phyloP scores from a whole-genome alignment of 2,329 filamentous ascomycete genomes.

The Colletotrichum scovillei region DNA sequence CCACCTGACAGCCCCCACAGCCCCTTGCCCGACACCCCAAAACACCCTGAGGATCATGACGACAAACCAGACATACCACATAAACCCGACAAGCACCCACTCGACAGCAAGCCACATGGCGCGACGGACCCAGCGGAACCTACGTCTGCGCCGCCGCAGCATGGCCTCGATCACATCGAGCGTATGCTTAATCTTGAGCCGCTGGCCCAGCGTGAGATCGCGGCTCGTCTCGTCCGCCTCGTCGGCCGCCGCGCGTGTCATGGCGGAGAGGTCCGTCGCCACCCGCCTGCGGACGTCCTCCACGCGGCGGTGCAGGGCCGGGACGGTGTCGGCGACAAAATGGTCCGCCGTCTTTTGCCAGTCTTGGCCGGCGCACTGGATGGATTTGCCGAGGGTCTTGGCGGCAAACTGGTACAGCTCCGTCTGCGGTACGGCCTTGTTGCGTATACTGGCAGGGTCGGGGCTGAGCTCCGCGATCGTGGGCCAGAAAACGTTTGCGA shows the following conservation, averaged over 20 bases:
- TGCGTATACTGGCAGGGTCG: constrained; percentile 45
- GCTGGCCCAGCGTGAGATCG: constrained; percentile 80
- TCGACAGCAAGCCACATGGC: constrained; percentile 86
- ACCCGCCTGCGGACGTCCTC: constrained; percentile 59
- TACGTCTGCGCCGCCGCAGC: constrained; percentile 73
- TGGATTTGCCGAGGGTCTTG: constrained; percentile 60
- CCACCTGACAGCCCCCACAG: constrained; percentile 76
- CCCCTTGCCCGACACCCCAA: constrained; percentile 70
- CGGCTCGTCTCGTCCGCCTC: constrained; percentile 83
- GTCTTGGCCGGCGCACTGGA: constrained; percentile 59
- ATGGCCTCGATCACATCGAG: constrained; percentile 83
- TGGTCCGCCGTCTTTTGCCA: constrained; percentile 70
- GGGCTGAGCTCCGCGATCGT: constrained; percentile 57
- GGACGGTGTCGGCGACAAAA: constrained; percentile 68
- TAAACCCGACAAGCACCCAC: constrained; percentile 86
- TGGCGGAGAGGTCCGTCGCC: constrained; percentile 64
- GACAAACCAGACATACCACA: constrained; percentile 95
- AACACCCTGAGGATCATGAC: constrained; percentile 80
- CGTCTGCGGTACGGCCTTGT: constrained; percentile 51
- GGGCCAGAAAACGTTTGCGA: constrained; percentile 49
- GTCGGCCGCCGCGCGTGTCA: constrained; percentile 77
- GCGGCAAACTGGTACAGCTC: constrained; percentile 65
- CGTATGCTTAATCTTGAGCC: constrained; percentile 83
- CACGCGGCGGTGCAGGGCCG: constrained; percentile 61
- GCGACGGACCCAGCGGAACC: constrained; percentile 79